These are phyloP conservation scores for Lichtheimia ramosa DNA, from an alignment of 371 early-diverging fungal species.

Conservation along the genomic window DNA sequence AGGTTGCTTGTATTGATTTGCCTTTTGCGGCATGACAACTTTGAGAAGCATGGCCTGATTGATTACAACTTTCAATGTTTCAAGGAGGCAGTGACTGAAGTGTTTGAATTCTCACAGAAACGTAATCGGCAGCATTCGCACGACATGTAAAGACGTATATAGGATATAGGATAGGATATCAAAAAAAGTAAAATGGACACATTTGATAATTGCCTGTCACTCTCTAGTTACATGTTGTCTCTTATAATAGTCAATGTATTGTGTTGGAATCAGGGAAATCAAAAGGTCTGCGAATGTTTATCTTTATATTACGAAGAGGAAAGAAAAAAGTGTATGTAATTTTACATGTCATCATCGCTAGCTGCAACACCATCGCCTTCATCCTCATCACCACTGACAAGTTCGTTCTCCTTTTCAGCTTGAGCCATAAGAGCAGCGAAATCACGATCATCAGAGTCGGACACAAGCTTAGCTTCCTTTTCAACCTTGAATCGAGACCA, in stretches of 20 bases:
- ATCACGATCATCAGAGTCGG: conserved; percentile 94
- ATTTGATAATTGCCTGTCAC: too few species aligned
- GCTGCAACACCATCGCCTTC: conserved; percentile 72
- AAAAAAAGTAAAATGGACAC: too few species aligned
- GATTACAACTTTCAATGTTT: conserved; percentile 88
- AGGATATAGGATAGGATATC: neutral
- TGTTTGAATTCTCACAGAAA: conserved; percentile 63
- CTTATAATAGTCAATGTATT: neutral
- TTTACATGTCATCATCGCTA: conserved; percentile 57
- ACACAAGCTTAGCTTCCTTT: conserved; percentile 90
- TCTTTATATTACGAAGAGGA: neutral
- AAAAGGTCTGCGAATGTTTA: neutral
- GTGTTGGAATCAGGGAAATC: neutral
- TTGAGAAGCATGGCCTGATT: conserved; percentile 85
- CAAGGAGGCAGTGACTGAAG: conserved; percentile 71
- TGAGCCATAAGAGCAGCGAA: conserved; percentile 90
- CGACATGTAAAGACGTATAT: neutral
- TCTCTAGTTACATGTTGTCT: too few species aligned
- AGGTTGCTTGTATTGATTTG: conserved; percentile 80
- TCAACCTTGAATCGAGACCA: conserved; percentile 70
- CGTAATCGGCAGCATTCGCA: conserved; percentile 34
- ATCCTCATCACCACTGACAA: conserved; percentile 92
- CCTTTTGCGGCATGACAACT: conserved; percentile 82
- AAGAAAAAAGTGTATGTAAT: conserved; percentile 5
- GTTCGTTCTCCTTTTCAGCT: conserved; percentile 92